A percentile compares a stretch with the other conserved stretches of the same genome.
phyloP scores from a whole-genome alignment of 2,329 filamentous ascomycete species.

The Magnaporthales sp. region DNA sequence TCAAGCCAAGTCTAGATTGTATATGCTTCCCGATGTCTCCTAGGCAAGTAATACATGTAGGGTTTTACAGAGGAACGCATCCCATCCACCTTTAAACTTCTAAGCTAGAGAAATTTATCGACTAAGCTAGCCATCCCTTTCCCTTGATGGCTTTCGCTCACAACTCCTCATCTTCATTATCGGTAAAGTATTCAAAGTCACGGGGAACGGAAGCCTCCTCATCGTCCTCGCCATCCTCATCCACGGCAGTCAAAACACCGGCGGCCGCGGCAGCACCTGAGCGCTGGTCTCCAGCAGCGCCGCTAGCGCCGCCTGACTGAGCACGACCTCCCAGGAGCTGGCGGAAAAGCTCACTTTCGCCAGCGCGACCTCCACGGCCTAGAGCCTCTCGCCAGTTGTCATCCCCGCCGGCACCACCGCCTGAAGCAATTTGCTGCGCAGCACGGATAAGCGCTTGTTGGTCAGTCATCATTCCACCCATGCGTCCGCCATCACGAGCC shows the following conservation, averaged over 20 bases:
- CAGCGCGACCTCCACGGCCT: not conserved
- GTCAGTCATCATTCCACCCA: slow-evolving; percentile 1
- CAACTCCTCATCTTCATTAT: slow-evolving; percentile 40
- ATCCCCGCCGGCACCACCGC: slow-evolving; percentile 8
- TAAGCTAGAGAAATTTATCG: not conserved
- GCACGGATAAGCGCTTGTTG: slow-evolving; percentile 14
- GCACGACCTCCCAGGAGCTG: slow-evolving; percentile 23
- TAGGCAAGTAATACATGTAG: not conserved
- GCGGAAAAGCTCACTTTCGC: slow-evolving; percentile 27
- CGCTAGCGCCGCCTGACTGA: slow-evolving; percentile 15
- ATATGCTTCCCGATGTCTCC: not conserved
- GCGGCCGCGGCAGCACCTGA: slow-evolving; percentile 62
- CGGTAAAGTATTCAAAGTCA: slow-evolving; percentile 74
- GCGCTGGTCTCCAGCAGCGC: slow-evolving; percentile 12
- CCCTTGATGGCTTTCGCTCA: not conserved
- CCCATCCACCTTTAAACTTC: not conserved
- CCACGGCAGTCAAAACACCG: slow-evolving; percentile 75
- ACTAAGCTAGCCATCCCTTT: not conserved
- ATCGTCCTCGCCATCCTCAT: slow-evolving; percentile 70
- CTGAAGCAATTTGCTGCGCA: slow-evolving; percentile 12
- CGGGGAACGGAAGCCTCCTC: slow-evolving; percentile 62
- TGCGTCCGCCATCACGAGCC: slow-evolving; percentile 14
- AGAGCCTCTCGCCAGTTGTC: slow-evolving; percentile 19
- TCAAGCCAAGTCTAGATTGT: slow-evolving; percentile 2
- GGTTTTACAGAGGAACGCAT: not conserved